phyloP scores from a whole-genome alignment of 2,329 filamentous ascomycete genomes.

The Verticillium alfalfae region DNA sequence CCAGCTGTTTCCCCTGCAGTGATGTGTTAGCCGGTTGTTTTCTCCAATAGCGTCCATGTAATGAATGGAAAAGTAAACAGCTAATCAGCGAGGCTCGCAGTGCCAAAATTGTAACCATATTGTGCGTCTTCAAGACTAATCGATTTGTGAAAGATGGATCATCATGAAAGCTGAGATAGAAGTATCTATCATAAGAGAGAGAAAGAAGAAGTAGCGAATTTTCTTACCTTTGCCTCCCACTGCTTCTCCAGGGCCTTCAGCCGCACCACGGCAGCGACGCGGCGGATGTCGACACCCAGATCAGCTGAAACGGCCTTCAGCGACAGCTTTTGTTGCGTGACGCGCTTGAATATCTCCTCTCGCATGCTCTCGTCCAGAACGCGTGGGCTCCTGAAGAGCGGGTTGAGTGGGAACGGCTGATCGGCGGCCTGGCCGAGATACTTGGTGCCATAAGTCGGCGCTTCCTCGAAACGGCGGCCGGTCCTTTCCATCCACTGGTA shows the following conservation, averaged over 20 bases:
- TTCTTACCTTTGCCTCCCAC: slow-evolving; percentile 68
- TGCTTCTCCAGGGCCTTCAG: slow-evolving; percentile 81
- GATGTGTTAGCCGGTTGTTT: slow-evolving; percentile 13
- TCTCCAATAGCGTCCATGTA: not conserved
- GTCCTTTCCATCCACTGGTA: slow-evolving; percentile 24
- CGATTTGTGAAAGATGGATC: slow-evolving; percentile 67
- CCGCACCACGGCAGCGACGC: slow-evolving; percentile 79
- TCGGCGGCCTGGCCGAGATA: slow-evolving; percentile 32
- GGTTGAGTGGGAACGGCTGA: slow-evolving; percentile 71
- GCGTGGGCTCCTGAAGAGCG: slow-evolving; percentile 61
- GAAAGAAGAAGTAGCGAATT: not conserved
- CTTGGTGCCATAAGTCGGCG: slow-evolving; percentile 16
- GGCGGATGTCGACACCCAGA: slow-evolving; percentile 72
- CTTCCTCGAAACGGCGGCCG: slow-evolving; percentile 10
- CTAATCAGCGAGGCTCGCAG: slow-evolving; percentile 69
- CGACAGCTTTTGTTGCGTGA: slow-evolving; percentile 60
- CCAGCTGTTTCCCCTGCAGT: slow-evolving; percentile 67
- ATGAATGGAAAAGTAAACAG: not conserved
- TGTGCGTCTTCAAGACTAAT: slow-evolving; percentile 99
- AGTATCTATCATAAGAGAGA: not conserved
- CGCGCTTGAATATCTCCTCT: slow-evolving; percentile 66
- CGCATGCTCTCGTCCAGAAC: slow-evolving; percentile 70
- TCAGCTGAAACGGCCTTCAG: slow-evolving; percentile 74
- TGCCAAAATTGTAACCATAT: slow-evolving; percentile 81
- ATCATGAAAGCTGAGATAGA: slow-evolving; percentile 35